Conservation (phyloP, 768 basidiomycete genomes). For the Lactarius psammicola region DNA sequence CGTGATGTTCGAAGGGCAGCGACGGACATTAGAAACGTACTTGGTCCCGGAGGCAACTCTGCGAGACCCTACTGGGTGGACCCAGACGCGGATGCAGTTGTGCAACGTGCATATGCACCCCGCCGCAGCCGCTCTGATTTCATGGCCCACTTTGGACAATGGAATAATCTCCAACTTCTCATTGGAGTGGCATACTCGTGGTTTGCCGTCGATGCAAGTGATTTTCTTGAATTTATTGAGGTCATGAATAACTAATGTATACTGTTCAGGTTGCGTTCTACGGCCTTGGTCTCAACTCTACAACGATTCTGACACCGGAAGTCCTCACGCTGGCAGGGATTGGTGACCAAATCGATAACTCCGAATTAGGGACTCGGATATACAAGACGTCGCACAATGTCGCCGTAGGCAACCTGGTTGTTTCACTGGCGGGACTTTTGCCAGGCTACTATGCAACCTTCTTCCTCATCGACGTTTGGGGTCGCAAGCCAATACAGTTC, state of each 20-base stretch:
- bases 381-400: slow-evolving; percentile 62
- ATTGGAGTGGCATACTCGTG: slow-evolving; percentile 79
- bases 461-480: slow-evolving; percentile 71
- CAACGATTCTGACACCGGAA: slow-evolving; percentile 64
- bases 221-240: slow-evolving; percentile 29
- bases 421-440: slow-evolving; percentile 74
- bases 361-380: background rate
- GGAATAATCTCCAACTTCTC: slow-evolving; percentile 75
- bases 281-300: slow-evolving; percentile 81
- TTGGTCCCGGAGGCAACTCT: slow-evolving; percentile 38
- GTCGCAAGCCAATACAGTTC: slow-evolving; percentile 77
- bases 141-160: slow-evolving; percentile 58
- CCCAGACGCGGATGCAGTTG: slow-evolving; percentile 53
- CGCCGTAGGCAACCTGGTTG: slow-evolving; percentile 69
- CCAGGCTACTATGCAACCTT: slow-evolving; percentile 74
- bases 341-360: slow-evolving; percentile 41
- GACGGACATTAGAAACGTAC: slow-evolving; percentile 66
- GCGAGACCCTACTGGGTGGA: slow-evolving; percentile 46
- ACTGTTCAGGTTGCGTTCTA: slow-evolving; percentile 72
- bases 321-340: slow-evolving; percentile 48
- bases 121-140: slow-evolving; percentile 77
- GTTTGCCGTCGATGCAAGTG: slow-evolving; percentile 78
- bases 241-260: background rate
- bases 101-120: slow-evolving; percentile 63
- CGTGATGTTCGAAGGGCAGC: slow-evolving; percentile 73